Evolutionary conservation across 2,329 filamentous ascomycete genomes (phyloP), one percentile per base, ranked within the genome.

Genomic region (Botryotinia convoluta): DNA sequence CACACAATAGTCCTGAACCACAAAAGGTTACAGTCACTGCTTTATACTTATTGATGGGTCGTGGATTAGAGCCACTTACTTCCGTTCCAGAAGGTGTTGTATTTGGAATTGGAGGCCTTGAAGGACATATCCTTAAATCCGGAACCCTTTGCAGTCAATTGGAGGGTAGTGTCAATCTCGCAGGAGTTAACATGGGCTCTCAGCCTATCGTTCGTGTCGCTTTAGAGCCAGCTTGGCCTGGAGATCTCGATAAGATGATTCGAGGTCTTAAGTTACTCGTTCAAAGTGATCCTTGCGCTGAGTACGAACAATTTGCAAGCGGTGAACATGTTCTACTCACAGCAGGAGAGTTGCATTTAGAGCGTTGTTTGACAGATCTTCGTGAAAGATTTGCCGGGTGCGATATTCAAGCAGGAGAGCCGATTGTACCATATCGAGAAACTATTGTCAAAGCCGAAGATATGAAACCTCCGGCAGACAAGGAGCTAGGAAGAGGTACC

Each of bases 281-380:
- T 45, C 94, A 98, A 80, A 97, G 94, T 78, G 96, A 99, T 79
- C 95, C 96, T 0, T 98, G 96, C 79, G 96, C 95, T 22, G 91
- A 97, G 81, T 99, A 99, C 78, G 95, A 98, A 81, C 93, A 97
- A 69, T 91, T 98, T 70, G 88, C 91, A 73, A 98, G 92, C 77
- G 96, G 96, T 73, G 96, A 99, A 83, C 96, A 99, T 82, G 96
- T 99, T 60, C 89, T 99, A 35, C 83, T 97, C 54, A 98, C 96
- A 0, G 96, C 96, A 9, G 96, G 96, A 71, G 96, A 99, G 82
- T 81, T 99, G 77, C 96, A 99, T 83, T 86, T 99, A 4, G 96
- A 99, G 83, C 87, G 96, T 73, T 99, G 96, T 81, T 83, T 99
- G 74, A 97, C 96, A 71, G 96, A 99, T 84, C 86, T 99, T 39